Percentiles rank a stretch among this genome's conserved stretches.
phyloP scores from a whole-genome alignment of 306 rosid genomes.

The Ziziphus jujuba region DNA sequence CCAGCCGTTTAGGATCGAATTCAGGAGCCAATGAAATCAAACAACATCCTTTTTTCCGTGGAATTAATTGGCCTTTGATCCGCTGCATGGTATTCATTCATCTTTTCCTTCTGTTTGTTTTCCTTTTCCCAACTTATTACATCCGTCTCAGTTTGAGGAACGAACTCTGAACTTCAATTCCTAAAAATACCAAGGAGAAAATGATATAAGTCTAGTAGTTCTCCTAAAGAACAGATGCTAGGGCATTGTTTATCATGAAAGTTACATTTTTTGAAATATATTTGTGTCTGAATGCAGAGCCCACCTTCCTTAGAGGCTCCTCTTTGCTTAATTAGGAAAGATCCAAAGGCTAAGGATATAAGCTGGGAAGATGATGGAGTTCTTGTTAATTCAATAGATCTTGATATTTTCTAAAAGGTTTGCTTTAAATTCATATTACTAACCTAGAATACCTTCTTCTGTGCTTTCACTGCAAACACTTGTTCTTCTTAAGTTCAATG shows the following conservation, averaged over 20 bases:
- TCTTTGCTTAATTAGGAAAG: conserved; percentile 53
- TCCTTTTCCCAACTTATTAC: background rate
- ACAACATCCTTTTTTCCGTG: conserved; percentile 83
- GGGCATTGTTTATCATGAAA: conserved; percentile 2
- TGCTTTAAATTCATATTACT: background rate
- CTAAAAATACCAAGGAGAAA: conserved; percentile 13
- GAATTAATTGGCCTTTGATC: conserved; percentile 86
- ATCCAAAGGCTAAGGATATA: conserved; percentile 47
- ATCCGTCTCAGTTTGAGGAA: background rate
- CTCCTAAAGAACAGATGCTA: background rate
- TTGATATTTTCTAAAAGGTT: conserved; percentile 66
- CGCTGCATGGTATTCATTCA: conserved; percentile 70
- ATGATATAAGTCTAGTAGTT: too few species aligned
- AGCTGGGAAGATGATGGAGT: conserved; percentile 93
- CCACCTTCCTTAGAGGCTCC: conserved; percentile 78
- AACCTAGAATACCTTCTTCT: too few species aligned
- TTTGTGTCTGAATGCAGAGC: conserved; percentile 50
- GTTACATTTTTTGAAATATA: conserved; percentile 3
- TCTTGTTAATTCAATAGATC: conserved; percentile 51
- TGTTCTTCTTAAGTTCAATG: too few species aligned
- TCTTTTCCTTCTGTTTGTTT: conserved; percentile 6
- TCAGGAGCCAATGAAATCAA: conserved; percentile 86
- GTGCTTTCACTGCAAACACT: background rate
- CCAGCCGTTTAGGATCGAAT: conserved; percentile 64
- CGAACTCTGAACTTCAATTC: background rate